Conservation (phyloP, 139 green algal genomes). For the Tetradesmus lagerheimii region DNA sequence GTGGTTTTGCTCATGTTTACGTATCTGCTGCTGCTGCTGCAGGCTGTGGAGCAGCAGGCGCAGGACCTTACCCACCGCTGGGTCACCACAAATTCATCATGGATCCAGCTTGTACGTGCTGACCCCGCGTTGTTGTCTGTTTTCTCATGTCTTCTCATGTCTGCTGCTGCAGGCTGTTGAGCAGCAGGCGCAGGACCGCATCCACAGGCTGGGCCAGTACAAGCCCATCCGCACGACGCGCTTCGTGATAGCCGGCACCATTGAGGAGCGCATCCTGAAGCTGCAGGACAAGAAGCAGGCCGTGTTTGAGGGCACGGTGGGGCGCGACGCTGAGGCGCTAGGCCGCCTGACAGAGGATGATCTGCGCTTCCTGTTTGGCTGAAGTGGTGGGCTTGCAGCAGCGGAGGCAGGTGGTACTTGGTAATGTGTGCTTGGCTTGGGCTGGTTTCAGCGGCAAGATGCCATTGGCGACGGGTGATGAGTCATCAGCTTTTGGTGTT, state of each 20-base stretch:
- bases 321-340: conserved; percentile 81
- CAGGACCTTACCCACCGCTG: conserved; percentile 76
- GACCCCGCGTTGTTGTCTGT: no score
- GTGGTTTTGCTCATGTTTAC: no score
- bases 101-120: no score
- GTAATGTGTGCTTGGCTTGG: not conserved
- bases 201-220: conserved; percentile 86
- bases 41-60: conserved; percentile 76
- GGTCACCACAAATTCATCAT: conserved; percentile 43
- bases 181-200: conserved; percentile 74
- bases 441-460: no score
- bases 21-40: no score
- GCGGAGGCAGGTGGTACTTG: not conserved
- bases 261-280: conserved; percentile 97
- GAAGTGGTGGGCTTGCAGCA: not conserved
- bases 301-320: conserved; percentile 93
- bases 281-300: conserved; percentile 93
- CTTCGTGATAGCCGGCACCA: conserved; percentile 90
- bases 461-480: no score
- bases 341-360: conserved; percentile 92
- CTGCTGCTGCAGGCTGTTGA: conserved; percentile 63
- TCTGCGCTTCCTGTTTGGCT: conserved; percentile 92
- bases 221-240: conserved; percentile 87
- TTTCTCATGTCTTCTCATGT: no score
- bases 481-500: no score